Percentiles rank a stretch among this genome's conserved stretches.
Conservation (phyloP, 306 rosid genomes). For the Malus orientalis region DNA sequence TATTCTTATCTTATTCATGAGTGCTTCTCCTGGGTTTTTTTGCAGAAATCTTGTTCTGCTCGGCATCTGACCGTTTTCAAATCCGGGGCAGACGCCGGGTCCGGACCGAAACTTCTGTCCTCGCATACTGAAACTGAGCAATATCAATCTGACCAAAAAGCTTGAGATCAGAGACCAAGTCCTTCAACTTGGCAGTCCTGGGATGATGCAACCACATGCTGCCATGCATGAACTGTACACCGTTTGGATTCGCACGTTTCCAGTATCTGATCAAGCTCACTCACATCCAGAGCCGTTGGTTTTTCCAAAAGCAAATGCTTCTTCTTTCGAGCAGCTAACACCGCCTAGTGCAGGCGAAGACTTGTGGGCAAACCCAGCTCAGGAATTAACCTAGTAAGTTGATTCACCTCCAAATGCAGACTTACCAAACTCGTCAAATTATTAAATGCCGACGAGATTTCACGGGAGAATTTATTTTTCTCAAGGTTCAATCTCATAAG, state of each 20-base stretch:
- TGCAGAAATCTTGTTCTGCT: too few relatives aligned
- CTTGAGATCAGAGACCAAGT: constrained; percentile 29
- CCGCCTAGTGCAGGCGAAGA: constrained; percentile 60
- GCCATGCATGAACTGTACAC: constrained; percentile 82
- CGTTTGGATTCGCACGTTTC: constrained; percentile 53
- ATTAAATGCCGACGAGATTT: too few relatives aligned
- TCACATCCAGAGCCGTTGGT: constrained; percentile 54
- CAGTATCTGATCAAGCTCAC: constrained; percentile 52
- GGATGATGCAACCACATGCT: constrained; percentile 88
- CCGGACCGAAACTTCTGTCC: too few relatives aligned
- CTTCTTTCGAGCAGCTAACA: constrained; percentile 58
- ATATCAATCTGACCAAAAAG: constrained; percentile 31
- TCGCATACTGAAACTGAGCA: not conserved
- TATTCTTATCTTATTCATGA: too few relatives aligned
- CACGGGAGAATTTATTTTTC: too few relatives aligned
- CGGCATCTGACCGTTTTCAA: too few relatives aligned
- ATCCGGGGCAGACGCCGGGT: too few relatives aligned
- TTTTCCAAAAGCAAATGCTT: constrained; percentile 76
- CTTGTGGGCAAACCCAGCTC: constrained; percentile 35
- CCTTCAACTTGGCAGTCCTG: constrained; percentile 50
- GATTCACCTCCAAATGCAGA: too few relatives aligned
- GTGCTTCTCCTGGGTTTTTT: too few relatives aligned
- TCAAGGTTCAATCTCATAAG: too few relatives aligned
- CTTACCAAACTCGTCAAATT: too few relatives aligned
- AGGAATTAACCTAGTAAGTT: too few relatives aligned